Conservation (phyloP, 345 rosid species). For the Eucalyptus erythrocorys region DNA sequence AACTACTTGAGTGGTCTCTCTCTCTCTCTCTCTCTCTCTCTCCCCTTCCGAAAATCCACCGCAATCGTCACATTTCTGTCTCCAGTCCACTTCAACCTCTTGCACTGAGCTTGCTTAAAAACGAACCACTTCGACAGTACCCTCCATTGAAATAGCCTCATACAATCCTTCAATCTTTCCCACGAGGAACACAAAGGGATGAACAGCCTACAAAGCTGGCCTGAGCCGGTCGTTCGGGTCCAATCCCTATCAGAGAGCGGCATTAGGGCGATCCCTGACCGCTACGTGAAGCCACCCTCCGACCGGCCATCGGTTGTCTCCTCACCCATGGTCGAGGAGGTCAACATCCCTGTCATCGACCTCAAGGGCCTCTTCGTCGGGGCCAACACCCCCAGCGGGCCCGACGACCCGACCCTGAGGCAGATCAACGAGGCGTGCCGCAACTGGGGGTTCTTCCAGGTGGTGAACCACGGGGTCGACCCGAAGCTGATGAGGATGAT, state of each 20-base stretch:
- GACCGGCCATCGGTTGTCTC: slow-evolving; percentile 29
- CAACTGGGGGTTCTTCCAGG: slow-evolving; percentile 91
- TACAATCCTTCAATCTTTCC: neutral
- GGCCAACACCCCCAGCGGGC: slow-evolving; percentile 52
- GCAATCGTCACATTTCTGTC: neutral
- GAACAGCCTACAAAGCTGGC: slow-evolving; percentile 50
- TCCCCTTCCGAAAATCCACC: neutral
- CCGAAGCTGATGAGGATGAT: slow-evolving; percentile 32
- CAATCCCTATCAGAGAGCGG: slow-evolving; percentile 70
- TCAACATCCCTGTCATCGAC: slow-evolving; percentile 11
- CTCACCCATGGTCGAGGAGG: neutral
- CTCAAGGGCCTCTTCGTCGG: slow-evolving; percentile 27
- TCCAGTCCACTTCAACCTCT: neutral
- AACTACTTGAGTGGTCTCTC: neutral
- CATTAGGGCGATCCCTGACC: slow-evolving; percentile 31
- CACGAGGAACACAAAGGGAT: neutral
- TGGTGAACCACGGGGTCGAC: slow-evolving; percentile 80
- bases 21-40: neutral
- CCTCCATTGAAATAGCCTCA: neutral
- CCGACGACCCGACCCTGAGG: slow-evolving; percentile 9
- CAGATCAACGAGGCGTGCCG: slow-evolving; percentile 40
- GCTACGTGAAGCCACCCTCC: slow-evolving; percentile 45
- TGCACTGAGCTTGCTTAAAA: neutral
- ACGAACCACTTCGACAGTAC: neutral
- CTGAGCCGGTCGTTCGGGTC: slow-evolving; percentile 86